Conservation (phyloP, 768 basidiomycete genomes). For the Tephrocybe sp. region DNA sequence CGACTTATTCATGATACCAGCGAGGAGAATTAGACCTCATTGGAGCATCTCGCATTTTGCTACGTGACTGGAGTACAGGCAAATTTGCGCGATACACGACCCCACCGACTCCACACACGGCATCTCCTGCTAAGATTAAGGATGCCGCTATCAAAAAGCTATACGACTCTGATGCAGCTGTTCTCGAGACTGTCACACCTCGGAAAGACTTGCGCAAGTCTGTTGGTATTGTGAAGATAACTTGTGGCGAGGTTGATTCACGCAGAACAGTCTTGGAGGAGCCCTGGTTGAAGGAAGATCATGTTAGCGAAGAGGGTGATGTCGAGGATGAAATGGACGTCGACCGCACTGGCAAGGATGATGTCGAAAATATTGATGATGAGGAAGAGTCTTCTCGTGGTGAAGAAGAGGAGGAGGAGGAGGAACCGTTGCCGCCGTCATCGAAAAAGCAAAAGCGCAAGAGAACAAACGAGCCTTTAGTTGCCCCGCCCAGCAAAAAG, state of each 20-base stretch:
- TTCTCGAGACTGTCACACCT: conserved; percentile 47
- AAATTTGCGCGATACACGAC: conserved; percentile 72
- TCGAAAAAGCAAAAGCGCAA: conserved; percentile 50
- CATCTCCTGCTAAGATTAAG: conserved; percentile 10
- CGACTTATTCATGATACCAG: conserved; percentile 36
- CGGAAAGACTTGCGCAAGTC: conserved; percentile 70
- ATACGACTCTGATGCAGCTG: conserved; percentile 46
- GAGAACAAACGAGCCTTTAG: conserved; percentile 28
- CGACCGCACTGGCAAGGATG: conserved; percentile 31
- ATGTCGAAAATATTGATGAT: conserved; percentile 38
- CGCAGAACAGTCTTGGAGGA: conserved; percentile 39
- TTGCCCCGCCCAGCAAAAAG: conserved; percentile 44
- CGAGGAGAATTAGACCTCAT: conserved; percentile 71
- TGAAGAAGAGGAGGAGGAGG: conserved; percentile 43
- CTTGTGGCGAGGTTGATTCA: conserved; percentile 32
- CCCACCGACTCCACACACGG: conserved; percentile 35
- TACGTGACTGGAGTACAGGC: conserved; percentile 83
- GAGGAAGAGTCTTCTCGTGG: conserved; percentile 31
- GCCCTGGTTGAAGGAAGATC: conserved; percentile 33
- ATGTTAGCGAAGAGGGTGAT: conserved; percentile 37
- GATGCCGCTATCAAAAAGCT: conserved; percentile 24
- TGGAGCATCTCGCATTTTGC: conserved; percentile 73
- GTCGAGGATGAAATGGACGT: conserved; percentile 35
- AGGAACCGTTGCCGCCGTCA: conserved; percentile 24
- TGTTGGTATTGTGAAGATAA: conserved; percentile 58